Conservation (phyloP, 331 rosid species). For the Quercus tomentella region DNA sequence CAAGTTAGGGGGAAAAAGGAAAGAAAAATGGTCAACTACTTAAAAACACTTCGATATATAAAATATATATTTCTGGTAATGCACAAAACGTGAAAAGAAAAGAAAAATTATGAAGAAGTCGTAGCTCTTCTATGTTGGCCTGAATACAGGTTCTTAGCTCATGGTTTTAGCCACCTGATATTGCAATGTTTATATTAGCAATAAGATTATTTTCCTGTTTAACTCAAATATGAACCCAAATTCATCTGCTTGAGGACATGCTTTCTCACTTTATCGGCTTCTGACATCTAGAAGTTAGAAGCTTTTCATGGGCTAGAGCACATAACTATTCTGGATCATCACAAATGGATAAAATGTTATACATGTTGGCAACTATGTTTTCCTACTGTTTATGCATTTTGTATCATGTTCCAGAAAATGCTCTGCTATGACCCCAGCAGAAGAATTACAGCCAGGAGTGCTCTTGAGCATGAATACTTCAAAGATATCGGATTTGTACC, state of each 20-base stretch:
- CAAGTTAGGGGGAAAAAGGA: too few relatives aligned
- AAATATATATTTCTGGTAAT: too few relatives aligned
- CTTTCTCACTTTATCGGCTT: not conserved
- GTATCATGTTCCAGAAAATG: constrained; percentile 58
- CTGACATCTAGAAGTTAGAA: not conserved
- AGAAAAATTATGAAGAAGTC: not conserved
- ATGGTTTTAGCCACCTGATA: not conserved
- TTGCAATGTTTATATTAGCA: not conserved
- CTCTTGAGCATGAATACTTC: constrained; percentile 88
- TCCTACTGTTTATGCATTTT: not conserved
- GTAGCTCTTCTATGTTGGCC: not conserved
- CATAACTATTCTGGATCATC: not conserved
- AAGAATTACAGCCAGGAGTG: constrained; percentile 75
- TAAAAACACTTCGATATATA: too few relatives aligned
- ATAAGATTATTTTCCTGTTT: not conserved
- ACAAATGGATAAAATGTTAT: not conserved
- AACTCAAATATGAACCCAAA: not conserved
- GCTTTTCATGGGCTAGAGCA: not conserved
- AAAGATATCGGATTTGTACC: constrained; percentile 73
- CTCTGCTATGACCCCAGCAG: constrained; percentile 82
- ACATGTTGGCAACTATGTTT: not conserved
- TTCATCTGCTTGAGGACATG: not conserved
- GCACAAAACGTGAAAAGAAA: not conserved
- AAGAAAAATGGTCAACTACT: too few relatives aligned
- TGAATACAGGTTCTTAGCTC: not conserved